Evolutionary conservation across 805 yeast species (phyloP).

Genomic region (Wickerhamiella galacta): DNA sequence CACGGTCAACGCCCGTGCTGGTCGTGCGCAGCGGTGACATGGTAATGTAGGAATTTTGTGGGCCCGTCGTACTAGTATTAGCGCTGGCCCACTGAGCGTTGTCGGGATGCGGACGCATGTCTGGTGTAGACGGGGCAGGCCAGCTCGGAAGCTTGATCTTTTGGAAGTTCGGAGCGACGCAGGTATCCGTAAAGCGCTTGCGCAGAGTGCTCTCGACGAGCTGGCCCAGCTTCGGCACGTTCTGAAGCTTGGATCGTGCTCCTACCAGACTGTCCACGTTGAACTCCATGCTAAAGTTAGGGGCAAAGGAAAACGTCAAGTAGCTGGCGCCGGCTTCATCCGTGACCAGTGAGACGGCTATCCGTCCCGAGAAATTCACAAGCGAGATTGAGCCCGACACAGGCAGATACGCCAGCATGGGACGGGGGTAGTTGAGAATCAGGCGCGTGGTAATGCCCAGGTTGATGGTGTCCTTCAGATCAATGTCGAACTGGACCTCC

Average conservation of each 20-base stretch:
- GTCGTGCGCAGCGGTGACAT: background rate
- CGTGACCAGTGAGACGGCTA: conserved; percentile 44
- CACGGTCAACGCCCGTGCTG: conserved; percentile 4
- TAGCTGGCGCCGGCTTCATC: conserved; percentile 32
- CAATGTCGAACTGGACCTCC: conserved; percentile 81
- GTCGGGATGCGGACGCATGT: too few relatives aligned
- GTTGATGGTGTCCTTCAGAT: conserved; percentile 65
- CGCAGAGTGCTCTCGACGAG: conserved; percentile 67
- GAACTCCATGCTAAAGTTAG: conserved; percentile 81
- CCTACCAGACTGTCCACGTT: conserved; percentile 82
- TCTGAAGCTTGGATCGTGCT: conserved; percentile 77
- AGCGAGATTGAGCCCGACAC: conserved; percentile 71
- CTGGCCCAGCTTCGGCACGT: conserved; percentile 80
- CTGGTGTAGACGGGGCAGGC: too few relatives aligned
- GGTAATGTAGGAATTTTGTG: too few relatives aligned
- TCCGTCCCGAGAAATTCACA: conserved; percentile 78
- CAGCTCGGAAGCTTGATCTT: conserved; percentile 51
- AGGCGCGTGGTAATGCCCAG: conserved; percentile 66
- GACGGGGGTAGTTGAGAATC: conserved; percentile 60
- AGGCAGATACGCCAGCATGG: conserved; percentile 75
- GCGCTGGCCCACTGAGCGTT: too few relatives aligned
- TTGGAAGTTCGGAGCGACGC: conserved; percentile 88
- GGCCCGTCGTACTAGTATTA: too few relatives aligned
- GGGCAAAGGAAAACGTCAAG: conserved; percentile 75
- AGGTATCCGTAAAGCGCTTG: conserved; percentile 81